Conservation (phyloP, 768 basidiomycete genomes). For the Jaapia argillacea region DNA sequence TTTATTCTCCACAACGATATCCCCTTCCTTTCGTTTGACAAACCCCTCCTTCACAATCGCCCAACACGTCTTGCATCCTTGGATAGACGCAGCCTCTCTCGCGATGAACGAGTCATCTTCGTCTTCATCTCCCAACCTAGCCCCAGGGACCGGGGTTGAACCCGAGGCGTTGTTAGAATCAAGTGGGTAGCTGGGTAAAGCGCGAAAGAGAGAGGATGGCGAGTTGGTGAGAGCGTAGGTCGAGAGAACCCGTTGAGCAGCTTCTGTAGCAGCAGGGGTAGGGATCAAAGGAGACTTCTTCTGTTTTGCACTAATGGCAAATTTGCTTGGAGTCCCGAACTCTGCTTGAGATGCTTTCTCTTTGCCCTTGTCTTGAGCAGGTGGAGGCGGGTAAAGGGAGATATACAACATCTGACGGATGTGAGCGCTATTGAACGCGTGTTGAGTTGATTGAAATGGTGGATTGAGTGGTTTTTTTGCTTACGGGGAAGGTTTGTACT, state of each 20-base stretch:
- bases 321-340: constrained; percentile 23
- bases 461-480: constrained; percentile 15
- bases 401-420: constrained; percentile 63
- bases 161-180: too few relatives aligned
- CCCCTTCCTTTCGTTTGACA: constrained; percentile 23
- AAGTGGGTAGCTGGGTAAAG: constrained; percentile 38
- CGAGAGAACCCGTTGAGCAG: constrained; percentile 43
- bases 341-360: too few relatives aligned
- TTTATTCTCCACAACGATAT: constrained; percentile 1
- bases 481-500: constrained; percentile 49
- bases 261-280: constrained; percentile 33
- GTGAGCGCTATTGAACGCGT: constrained; percentile 29
- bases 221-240: constrained; percentile 49
- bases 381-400: constrained; percentile 45
- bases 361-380: constrained; percentile 12
- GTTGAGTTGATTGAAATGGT: neutral
- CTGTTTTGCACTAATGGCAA: constrained; percentile 23
- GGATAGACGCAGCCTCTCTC: constrained; percentile 42
- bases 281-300: constrained; percentile 31
- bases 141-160: constrained; percentile 4
- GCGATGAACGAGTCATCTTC: constrained; percentile 49
- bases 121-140: constrained; percentile 18
- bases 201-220: constrained; percentile 40
- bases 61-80: constrained; percentile 49
- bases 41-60: constrained; percentile 46